Base-by-base conservation (phyloP, 2,329 filamentous ascomycete genomes). In the Ramularia endophylla region DNA sequence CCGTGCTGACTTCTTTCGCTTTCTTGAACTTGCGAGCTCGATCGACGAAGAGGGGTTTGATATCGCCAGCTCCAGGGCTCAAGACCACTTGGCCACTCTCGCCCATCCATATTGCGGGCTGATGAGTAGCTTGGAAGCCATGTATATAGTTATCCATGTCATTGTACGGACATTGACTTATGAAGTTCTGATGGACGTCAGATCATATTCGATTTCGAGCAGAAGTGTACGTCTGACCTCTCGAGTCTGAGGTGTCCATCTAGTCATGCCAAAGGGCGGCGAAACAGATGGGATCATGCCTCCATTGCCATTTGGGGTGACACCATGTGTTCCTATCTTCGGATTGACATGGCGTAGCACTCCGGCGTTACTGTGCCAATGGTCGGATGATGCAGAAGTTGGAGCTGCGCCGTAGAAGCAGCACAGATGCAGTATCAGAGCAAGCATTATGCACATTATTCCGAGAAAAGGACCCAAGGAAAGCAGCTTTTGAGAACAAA, bases 21-120 rank as follows among this genome's bases (percentile, higher is more conserved):
- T 73, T 73, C 0, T 47, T 50, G 40, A 73, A 72, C 2, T 56
- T 48, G 19, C 69, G 54, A 4, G 63, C 69, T 4, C 69, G 57
- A 31, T 69, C 60, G 30, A 65, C 55, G 44, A 73, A 73, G 6
- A 65, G 47, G 0, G 57, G 44, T 38, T 52, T 42, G 6, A 59
- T 50, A 9, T 52, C 44, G 8, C 62, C 60, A 30, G 68, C 55
- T 0, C 69, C 67, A 0, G 69, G 64, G 28, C 55, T 60, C 3
- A 73, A 33, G 3, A 71, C 65, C 1, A 69, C 59, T 50, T 72
- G 69, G 5, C 70, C 70, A 8, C 65, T 60, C 50, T 73, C 70
- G 3, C 69, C 70, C 68, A 73, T 73, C 70, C 70, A 72, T n/a
- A 73, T 73, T 0, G 70, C 70, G 0, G 70, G 70, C 46, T 73